Conservation (phyloP, 805 yeast genomes). For the Ogataea nakhonphanomensis region DNA sequence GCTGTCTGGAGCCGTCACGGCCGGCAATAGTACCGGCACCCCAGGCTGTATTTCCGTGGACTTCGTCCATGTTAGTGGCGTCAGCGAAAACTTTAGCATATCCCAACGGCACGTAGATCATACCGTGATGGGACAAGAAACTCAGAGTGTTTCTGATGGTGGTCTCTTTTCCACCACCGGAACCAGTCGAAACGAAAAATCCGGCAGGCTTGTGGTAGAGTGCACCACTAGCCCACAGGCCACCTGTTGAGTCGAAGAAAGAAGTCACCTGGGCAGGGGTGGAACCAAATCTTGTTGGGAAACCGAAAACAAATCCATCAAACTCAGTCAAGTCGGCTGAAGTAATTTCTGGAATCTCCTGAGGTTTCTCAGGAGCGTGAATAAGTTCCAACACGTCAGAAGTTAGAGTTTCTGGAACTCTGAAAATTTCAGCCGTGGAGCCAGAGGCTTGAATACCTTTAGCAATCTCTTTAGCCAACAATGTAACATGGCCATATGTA, state of each 20-base stretch:
- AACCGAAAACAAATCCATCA: conserved; percentile 82
- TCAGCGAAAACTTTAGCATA: conserved; percentile 54
- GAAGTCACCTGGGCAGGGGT: conserved; percentile 75
- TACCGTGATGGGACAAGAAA: conserved; percentile 72
- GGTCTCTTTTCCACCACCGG: conserved; percentile 83
- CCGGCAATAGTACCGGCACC: conserved; percentile 84
- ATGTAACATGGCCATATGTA: conserved; percentile 70
- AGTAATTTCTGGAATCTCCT: conserved; percentile 57
- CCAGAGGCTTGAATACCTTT: conserved; percentile 72
- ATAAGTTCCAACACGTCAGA: conserved; percentile 52
- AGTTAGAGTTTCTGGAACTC: conserved; percentile 72
- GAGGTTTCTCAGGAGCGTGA: conserved; percentile 64
- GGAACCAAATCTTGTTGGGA: conserved; percentile 84
- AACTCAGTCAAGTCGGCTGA: conserved; percentile 53
- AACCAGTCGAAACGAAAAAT: conserved; percentile 68
- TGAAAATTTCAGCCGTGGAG: conserved; percentile 62
- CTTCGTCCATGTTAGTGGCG: conserved; percentile 53
- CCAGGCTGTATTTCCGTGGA: conserved; percentile 82
- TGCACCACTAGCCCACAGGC: conserved; percentile 73
- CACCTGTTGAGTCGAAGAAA: conserved; percentile 77
- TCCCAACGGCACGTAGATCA: conserved; percentile 78
- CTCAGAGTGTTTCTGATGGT: conserved; percentile 65
- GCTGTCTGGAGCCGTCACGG: conserved; percentile 70
- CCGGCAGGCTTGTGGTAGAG: conserved; percentile 73
- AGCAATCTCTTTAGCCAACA: conserved; percentile 63